Conservation (phyloP, 1,284 basidiomycete species). For the Agroathelia rolfsii region DNA sequence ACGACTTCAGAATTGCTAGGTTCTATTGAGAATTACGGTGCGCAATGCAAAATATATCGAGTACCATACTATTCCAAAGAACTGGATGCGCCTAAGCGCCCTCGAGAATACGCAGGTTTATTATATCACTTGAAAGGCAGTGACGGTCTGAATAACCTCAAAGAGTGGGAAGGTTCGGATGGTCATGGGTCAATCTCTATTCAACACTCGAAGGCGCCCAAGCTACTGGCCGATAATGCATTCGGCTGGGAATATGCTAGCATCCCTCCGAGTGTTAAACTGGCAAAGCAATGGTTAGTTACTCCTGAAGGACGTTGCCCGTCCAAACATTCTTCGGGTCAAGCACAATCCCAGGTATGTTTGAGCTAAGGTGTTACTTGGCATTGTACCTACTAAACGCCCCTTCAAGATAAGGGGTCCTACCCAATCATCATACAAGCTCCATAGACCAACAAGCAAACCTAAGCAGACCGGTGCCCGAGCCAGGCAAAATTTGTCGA, state of each 20-base stretch:
- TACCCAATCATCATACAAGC: slow-evolving; percentile 68
- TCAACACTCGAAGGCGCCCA: slow-evolving; percentile 4
- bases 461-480: slow-evolving; percentile 34
- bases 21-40: slow-evolving; percentile 39
- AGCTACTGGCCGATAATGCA: slow-evolving; percentile 18
- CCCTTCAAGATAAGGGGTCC: slow-evolving; percentile 59
- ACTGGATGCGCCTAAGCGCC: slow-evolving; percentile 57
- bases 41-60: slow-evolving; percentile 61
- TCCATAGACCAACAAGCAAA: slow-evolving; percentile 54
- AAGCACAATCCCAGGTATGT: slow-evolving; percentile 43
- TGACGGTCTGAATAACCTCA: slow-evolving; percentile 37
- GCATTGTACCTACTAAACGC: background rate
- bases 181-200: slow-evolving; percentile 8
- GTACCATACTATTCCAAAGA: slow-evolving; percentile 74
- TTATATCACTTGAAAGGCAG: slow-evolving; percentile 63
- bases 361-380: background rate
- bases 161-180: slow-evolving; percentile 36
- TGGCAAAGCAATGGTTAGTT: slow-evolving; percentile 44
- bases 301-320: slow-evolving; percentile 14
- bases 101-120: slow-evolving; percentile 77
- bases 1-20: slow-evolving; percentile 37
- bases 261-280: slow-evolving; percentile 46
- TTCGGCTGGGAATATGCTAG: slow-evolving; percentile 75
- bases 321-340: slow-evolving; percentile 9
- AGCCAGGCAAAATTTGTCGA: slow-evolving; percentile 70